phyloP scores from a whole-genome alignment of 2,329 filamentous ascomycete genomes.

The Sclerotinia trifoliorum region DNA sequence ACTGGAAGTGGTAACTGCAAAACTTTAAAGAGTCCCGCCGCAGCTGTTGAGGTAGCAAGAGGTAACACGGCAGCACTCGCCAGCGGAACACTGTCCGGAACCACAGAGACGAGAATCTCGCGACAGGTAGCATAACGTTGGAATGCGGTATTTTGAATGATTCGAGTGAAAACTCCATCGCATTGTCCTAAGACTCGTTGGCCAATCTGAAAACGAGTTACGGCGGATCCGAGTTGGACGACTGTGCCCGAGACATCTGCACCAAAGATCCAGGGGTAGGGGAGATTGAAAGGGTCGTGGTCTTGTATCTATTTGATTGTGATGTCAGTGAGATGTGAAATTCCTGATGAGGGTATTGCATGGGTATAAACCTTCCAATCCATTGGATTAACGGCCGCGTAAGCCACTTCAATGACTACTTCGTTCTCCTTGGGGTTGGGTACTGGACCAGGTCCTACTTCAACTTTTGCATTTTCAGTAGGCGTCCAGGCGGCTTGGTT shows the following conservation, averaged over 20 bases:
- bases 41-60: slow-evolving; percentile 40
- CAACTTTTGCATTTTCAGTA: slow-evolving; percentile 37
- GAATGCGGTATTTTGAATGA: slow-evolving; percentile 36
- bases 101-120: slow-evolving; percentile 32
- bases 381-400: slow-evolving; percentile 43
- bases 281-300: slow-evolving; percentile 17
- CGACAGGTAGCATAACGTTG: slow-evolving; percentile 38
- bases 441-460: slow-evolving; percentile 43
- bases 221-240: slow-evolving; percentile 44
- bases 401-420: slow-evolving; percentile 41
- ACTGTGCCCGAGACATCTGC: slow-evolving; percentile 36
- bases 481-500: slow-evolving; percentile 34
- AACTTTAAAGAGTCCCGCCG: slow-evolving; percentile 37
- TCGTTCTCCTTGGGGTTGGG: slow-evolving; percentile 37
- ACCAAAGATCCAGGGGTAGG: slow-evolving; percentile 34
- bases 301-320: slow-evolving; percentile 28
- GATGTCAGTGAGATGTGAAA: not conserved
- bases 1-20: slow-evolving; percentile 27
- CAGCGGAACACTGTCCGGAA: slow-evolving; percentile 38
- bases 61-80: slow-evolving; percentile 42
- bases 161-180: slow-evolving; percentile 29
- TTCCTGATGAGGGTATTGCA: slow-evolving; percentile 18
- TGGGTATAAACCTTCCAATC: slow-evolving; percentile 40
- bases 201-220: slow-evolving; percentile 44
- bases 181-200: slow-evolving; percentile 37